Evolutionary conservation across 805 yeast species (phyloP).

Genomic region (Spathaspora boniae): DNA sequence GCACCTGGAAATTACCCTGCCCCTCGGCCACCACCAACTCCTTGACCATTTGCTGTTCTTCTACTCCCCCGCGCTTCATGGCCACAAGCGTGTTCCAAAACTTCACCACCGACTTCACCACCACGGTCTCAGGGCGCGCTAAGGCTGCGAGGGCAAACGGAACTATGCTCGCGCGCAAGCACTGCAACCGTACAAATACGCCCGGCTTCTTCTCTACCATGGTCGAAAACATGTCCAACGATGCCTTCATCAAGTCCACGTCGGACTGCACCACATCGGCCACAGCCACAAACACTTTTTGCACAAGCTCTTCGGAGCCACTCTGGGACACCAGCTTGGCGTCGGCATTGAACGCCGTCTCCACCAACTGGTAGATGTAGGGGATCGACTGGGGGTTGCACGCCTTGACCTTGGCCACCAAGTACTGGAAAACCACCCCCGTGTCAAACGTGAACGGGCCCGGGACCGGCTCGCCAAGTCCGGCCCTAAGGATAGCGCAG

Average conservation of each 20-base stretch:
- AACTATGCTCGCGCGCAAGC: slow-evolving; percentile 19
- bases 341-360: slow-evolving; percentile 40
- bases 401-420: slow-evolving; percentile 27
- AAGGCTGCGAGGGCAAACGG: slow-evolving; percentile 37
- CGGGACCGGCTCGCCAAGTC: slow-evolving; percentile 56
- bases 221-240: slow-evolving; percentile 49
- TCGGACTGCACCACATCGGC: slow-evolving; percentile 41
- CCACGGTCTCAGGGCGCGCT: slow-evolving; percentile 49
- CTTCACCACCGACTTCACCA: slow-evolving; percentile 47
- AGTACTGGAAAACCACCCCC: slow-evolving; percentile 36
- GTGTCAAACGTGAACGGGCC: slow-evolving; percentile 64
- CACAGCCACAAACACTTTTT: slow-evolving; percentile 34
- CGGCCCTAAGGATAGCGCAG: slow-evolving; percentile 58
- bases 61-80: slow-evolving; percentile 43
- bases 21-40: slow-evolving; percentile 10
- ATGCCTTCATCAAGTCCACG: slow-evolving; percentile 55
- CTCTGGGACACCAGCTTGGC: slow-evolving; percentile 26
- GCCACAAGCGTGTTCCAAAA: slow-evolving; percentile 54
- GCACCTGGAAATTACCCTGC: too few species aligned
- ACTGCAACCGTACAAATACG: slow-evolving; percentile 34
- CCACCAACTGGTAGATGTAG: slow-evolving; percentile 42
- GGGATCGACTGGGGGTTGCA: slow-evolving; percentile 37
- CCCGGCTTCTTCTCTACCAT: slow-evolving; percentile 49
- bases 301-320: slow-evolving; percentile 33
- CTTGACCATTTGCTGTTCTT: slow-evolving; percentile 34